Percentiles rank a stretch among this genome's conserved stretches.
phyloP scores from a whole-genome alignment of 1,139 yeast genomes.

The Nakaseomyces delphensis region DNA sequence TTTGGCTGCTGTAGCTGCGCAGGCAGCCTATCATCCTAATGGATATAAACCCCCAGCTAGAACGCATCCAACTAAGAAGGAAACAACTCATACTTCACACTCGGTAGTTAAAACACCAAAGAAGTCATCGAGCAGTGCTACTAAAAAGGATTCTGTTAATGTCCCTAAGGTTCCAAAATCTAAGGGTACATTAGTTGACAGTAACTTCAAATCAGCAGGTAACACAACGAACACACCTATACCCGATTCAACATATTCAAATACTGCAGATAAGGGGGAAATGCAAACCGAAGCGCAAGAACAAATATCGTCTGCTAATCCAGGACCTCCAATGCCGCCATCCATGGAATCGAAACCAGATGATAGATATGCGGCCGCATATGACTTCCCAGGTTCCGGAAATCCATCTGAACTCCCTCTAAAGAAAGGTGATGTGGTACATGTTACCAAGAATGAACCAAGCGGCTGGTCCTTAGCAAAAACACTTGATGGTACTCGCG shows the following conservation, averaged over 20 bases:
- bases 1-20: conserved; percentile 33
- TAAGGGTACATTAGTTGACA: neutral
- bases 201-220: neutral
- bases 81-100: neutral
- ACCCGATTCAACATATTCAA: neutral
- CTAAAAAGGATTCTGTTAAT: neutral
- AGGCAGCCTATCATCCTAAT: conserved; percentile 32
- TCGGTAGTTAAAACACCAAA: neutral
- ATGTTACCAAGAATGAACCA: conserved; percentile 57
- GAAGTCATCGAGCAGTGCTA: neutral
- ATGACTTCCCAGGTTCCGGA: conserved; percentile 83
- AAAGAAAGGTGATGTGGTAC: conserved; percentile 63
- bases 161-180: conserved; percentile 1
- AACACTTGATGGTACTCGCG: conserved; percentile 59
- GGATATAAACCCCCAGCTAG: conserved; percentile 5
- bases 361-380: conserved; percentile 80
- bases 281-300: neutral
- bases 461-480: conserved; percentile 94
- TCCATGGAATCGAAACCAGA: conserved; percentile 50
- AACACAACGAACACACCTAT: neutral
- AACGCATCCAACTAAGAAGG: neutral
- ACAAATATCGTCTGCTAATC: conserved; percentile 15
- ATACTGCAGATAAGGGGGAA: no score
- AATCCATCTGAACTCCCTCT: conserved; percentile 74
- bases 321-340: conserved; percentile 67